Evolutionary conservation across 148 eudicot species (phyloP).

Genomic region (Arctostaphylos glauca): DNA sequence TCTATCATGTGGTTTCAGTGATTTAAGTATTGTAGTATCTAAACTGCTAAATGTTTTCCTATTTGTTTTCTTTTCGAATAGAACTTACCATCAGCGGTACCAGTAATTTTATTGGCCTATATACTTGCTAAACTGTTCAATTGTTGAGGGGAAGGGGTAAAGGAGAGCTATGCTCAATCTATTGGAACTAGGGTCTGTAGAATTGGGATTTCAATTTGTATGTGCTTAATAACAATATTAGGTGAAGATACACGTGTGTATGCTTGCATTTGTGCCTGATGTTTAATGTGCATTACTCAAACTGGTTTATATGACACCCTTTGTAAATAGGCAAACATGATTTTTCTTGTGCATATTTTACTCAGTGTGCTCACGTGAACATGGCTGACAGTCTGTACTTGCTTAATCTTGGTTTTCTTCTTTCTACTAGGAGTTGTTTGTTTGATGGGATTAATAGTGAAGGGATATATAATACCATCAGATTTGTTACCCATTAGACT

Average conservation of each 20-base stretch:
- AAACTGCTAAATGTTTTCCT: slow-evolving; percentile 5
- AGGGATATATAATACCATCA: no score
- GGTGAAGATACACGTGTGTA: not conserved
- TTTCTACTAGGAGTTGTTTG: no score
- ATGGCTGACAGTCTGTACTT: not conserved
- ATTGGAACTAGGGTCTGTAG: not conserved
- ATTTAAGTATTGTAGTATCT: slow-evolving; percentile 13
- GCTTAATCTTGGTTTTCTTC: not conserved
- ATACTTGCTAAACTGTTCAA: not conserved
- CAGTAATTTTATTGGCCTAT: not conserved
- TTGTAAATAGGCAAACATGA: not conserved
- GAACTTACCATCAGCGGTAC: not conserved
- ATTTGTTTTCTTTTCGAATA: not conserved
- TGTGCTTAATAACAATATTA: not conserved
- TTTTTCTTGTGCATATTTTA: not conserved
- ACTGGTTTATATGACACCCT: not conserved
- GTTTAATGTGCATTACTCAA: not conserved
- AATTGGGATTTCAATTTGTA: not conserved
- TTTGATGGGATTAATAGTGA: no score
- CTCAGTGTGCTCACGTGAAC: not conserved
- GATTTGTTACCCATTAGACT: no score
- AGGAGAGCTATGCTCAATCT: not conserved
- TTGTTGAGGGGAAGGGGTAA: not conserved
- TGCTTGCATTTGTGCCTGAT: not conserved
- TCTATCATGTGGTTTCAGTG: slow-evolving; percentile 19